A percentile compares a stretch with the other conserved stretches of the same genome.
Evolutionary conservation across 345 rosid species (phyloP).

Genomic region (Populus simonii): DNA sequence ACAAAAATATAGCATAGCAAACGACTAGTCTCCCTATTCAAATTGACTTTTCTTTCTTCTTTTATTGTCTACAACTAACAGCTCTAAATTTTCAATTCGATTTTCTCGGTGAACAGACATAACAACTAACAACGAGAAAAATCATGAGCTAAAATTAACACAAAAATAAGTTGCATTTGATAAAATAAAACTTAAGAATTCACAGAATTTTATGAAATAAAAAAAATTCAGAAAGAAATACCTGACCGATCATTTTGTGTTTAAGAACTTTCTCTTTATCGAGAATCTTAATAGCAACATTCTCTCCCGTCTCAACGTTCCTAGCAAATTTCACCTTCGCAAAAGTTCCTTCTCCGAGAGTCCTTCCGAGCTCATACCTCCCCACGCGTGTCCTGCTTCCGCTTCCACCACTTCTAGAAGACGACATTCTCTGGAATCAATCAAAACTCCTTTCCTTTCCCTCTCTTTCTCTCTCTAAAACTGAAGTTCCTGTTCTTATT

Average conservation of each 20-base stretch:
- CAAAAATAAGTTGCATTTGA: not conserved
- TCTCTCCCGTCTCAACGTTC: slow-evolving; percentile 61
- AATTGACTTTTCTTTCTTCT: slow-evolving; percentile 5
- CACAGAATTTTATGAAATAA: not conserved
- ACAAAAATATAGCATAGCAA: not conserved
- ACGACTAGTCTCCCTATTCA: not conserved
- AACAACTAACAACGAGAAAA: not conserved
- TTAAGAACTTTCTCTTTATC: slow-evolving; percentile 89
- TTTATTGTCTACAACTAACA: no score
- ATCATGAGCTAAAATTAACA: not conserved
- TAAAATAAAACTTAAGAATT: not conserved
- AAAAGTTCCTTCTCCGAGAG: slow-evolving; percentile 92
- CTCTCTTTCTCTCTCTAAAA: slow-evolving; percentile 6
- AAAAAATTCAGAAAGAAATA: slow-evolving; percentile 3
- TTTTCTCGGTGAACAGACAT: slow-evolving; percentile 1
- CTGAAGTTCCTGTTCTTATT: not conserved
- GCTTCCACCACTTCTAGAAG: slow-evolving; percentile 25
- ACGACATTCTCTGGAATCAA: slow-evolving; percentile 35
- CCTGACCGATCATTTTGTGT: slow-evolving; percentile 95
- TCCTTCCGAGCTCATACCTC: slow-evolving; percentile 88
- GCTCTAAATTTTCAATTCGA: not conserved
- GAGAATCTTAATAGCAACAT: slow-evolving; percentile 87
- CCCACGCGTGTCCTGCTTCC: slow-evolving; percentile 87
- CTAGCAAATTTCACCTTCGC: slow-evolving; percentile 98
- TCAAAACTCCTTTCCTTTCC: not conserved